A percentile compares a stretch with the other conserved stretches of the same genome.
phyloP scores from a whole-genome alignment of 2,329 filamentous ascomycete species.

The Lachnellula cervina region DNA sequence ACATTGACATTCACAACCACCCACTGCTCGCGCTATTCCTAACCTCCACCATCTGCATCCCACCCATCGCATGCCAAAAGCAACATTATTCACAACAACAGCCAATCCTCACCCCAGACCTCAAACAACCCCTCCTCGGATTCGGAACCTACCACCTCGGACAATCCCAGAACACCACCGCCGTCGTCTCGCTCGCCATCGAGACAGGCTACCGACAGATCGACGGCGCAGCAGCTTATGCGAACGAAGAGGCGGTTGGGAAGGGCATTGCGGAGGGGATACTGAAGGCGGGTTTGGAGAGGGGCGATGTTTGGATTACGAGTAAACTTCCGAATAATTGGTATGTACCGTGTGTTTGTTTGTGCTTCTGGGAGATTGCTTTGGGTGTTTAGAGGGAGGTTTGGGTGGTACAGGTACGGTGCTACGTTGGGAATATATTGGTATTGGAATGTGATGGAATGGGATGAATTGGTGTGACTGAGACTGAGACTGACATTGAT shows the following conservation, averaged over 20 bases:
- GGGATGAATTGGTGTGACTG: no score
- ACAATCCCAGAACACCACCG: conserved; percentile 7
- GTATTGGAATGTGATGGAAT: no score
- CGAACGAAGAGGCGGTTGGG: conserved; percentile 18
- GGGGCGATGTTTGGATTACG: conserved; percentile 24
- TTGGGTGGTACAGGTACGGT: no score
- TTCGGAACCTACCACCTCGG: conserved; percentile 14
- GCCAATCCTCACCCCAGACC: not conserved
- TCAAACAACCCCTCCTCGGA: conserved; percentile 7
- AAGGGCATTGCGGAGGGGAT: conserved; percentile 15
- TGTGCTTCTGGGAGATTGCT: no score
- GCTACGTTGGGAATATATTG: no score
- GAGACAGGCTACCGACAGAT: conserved; percentile 22
- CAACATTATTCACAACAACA: not conserved
- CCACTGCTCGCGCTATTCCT: no score
- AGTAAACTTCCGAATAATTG: conserved; percentile 21
- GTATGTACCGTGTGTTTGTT: conserved; percentile 1
- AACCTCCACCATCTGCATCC: not conserved
- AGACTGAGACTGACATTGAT: no score
- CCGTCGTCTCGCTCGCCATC: conserved; percentile 16
- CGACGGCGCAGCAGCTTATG: conserved; percentile 18
- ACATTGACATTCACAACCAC: no score
- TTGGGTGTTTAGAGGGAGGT: no score
- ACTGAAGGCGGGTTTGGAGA: conserved; percentile 9
- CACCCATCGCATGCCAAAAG: not conserved